These are phyloP conservation scores for Linnemannia zychae DNA, from an alignment of 192 early-diverging fungal genomes.

Conservation along the genomic window DNA sequence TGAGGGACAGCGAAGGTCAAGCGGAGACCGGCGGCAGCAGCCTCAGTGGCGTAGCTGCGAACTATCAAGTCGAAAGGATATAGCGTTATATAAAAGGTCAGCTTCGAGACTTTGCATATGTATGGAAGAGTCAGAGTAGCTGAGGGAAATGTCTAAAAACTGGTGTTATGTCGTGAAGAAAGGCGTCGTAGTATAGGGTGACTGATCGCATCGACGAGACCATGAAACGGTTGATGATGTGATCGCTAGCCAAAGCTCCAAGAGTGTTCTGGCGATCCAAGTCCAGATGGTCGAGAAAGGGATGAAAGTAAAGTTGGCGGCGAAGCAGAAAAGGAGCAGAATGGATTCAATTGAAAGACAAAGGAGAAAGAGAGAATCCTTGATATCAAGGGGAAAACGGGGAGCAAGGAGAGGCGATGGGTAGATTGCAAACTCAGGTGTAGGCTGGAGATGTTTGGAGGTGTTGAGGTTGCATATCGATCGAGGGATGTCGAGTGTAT, in stretches of 20 bases:
- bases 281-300: background rate
- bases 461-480: background rate
- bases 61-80: slow-evolving; percentile 40
- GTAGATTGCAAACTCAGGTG: background rate
- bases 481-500: background rate
- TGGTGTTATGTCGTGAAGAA: background rate
- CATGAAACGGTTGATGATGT: background rate
- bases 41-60: slow-evolving; percentile 89
- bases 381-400: background rate
- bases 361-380: background rate
- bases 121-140: background rate
- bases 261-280: background rate
- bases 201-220: background rate
- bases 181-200: background rate
- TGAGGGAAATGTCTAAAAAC: background rate
- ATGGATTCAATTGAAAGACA: background rate
- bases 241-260: background rate
- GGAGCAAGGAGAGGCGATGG: background rate
- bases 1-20: slow-evolving; percentile 95
- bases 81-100: background rate
- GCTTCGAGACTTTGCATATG: background rate
- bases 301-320: background rate
- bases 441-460: background rate
- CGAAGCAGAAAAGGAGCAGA: background rate
- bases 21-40: slow-evolving; percentile 72